Base-by-base conservation (phyloP, 1,284 basidiomycete genomes). In the Sporisorium iseilematis-ciliati region DNA sequence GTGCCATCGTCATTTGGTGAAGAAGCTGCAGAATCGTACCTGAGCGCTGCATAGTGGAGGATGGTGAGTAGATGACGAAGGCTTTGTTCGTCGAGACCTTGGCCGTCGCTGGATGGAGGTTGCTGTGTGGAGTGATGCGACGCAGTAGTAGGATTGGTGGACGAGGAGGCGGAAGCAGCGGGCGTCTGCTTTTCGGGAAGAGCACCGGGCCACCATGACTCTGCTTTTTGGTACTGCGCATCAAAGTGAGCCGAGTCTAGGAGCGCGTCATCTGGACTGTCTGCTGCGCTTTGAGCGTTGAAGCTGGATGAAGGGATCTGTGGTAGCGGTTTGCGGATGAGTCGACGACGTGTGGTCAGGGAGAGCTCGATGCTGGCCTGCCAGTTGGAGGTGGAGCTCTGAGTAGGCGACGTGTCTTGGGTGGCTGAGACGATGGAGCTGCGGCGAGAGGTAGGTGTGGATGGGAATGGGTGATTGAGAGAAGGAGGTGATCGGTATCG, bases 241-340 rank as follows among this genome's bases (percentile, higher is more conserved):
- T 72, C 64, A n/a, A 72, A 55, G 26, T 56, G 53, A 10, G 46
- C 56, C 12, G 78, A 57, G 18, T 74, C 49, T 1, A 62, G 10
- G 16, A 61, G 51, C 0, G 35, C 52, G 0, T 42, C 54, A 10
- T 55, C 54, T n/a, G 59, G 16, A 23, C 23, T 29, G n/a, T 57
- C 21, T n/a, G 42, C 35, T 16, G 25, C 1, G 14, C 25, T 25
- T 4, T 52, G 5, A 20, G 49, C 6, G 38, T 58, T 42, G 20
- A 48, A 11, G 4, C 57, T 51, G 2, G 55, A 50, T 2, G 62
- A 57, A n/a, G 79, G 79, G 12, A 79, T 40, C 35, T 71, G 63
- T 2, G 79, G 79, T n/a, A 81, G 59, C 3, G 79, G 78, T 54
- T 81, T 81, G 55, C 79, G 75, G 40, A 81, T 80, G 59, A 81